Conservation (phyloP, 345 rosid genomes). For the Pseudoturritis turrita region DNA sequence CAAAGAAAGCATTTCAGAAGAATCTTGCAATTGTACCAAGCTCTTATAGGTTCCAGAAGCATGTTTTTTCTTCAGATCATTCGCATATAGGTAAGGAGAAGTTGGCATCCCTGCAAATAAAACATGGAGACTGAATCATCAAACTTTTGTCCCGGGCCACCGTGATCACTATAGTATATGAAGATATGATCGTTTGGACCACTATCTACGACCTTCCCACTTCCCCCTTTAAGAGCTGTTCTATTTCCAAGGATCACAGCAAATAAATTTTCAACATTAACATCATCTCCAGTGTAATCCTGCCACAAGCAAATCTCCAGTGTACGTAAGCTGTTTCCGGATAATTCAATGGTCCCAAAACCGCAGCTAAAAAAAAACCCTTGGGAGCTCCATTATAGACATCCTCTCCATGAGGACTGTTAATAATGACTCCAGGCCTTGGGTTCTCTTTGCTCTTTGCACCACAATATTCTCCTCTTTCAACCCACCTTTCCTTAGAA, state of each 20-base stretch:
- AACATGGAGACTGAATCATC: not conserved
- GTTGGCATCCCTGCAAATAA: conserved; percentile 87
- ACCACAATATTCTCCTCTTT: conserved; percentile 86
- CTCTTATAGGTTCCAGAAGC: conserved; percentile 76
- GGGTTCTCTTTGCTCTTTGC: conserved; percentile 73
- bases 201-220: conserved; percentile 89
- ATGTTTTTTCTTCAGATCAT: conserved; percentile 78
- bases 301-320: not conserved
- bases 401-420: conserved; percentile 70
- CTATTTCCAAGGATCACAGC: conserved; percentile 83
- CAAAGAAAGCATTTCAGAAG: not conserved
- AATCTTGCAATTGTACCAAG: conserved; percentile 47
- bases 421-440: conserved; percentile 74
- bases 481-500: conserved; percentile 75
- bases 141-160: conserved; percentile 60
- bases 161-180: conserved; percentile 81
- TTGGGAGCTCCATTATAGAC: conserved; percentile 87
- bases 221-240: conserved; percentile 75
- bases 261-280: conserved; percentile 66
- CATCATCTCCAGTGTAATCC: conserved; percentile 68
- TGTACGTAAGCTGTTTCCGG: not conserved
- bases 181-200: conserved; percentile 93
- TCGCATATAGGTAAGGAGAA: conserved; percentile 67
- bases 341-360: not conserved
- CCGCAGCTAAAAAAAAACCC: conserved; percentile 31